A percentile compares a stretch with the other conserved stretches of the same genome.
Conservation (phyloP, 805 yeast genomes). For the Cyberlindnera maclurae region DNA sequence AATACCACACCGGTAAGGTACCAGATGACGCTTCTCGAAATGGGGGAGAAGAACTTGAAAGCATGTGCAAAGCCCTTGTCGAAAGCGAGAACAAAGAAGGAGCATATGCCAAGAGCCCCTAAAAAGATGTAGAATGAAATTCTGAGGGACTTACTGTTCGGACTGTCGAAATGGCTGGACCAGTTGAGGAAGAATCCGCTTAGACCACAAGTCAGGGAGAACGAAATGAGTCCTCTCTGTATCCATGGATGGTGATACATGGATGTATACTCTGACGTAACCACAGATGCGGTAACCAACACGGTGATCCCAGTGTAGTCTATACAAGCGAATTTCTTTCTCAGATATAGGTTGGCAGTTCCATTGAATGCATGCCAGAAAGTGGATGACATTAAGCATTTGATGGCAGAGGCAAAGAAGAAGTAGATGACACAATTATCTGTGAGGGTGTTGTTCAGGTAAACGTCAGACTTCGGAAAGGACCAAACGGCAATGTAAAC, state of each 20-base stretch:
- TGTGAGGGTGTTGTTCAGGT: conserved; percentile 28
- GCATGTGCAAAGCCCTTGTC: conserved; percentile 52
- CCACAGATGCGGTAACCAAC: conserved; percentile 80
- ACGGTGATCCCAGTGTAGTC: conserved; percentile 94
- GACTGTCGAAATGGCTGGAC: conserved; percentile 87
- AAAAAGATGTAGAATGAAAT: conserved; percentile 75
- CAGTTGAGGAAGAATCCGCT: conserved; percentile 78
- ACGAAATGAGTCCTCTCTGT: conserved; percentile 44
- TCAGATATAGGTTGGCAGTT: conserved; percentile 52
- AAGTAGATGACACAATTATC: conserved; percentile 51
- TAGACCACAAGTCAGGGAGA: conserved; percentile 61
- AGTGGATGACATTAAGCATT: conserved; percentile 72
- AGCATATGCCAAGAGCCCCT: conserved; percentile 65
- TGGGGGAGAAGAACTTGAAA: conserved; percentile 53
- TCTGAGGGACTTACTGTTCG: conserved; percentile 74
- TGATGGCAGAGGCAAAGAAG: conserved; percentile 65
- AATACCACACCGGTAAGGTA: conserved; percentile 79
- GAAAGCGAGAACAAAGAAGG: conserved; percentile 49
- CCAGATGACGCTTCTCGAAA: conserved; percentile 64
- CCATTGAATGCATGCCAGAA: conserved; percentile 91
- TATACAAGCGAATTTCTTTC: conserved; percentile 81
- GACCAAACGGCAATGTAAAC: conserved; percentile 49
- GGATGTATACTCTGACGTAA: conserved; percentile 79
- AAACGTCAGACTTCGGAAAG: conserved; percentile 56
- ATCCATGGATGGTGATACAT: conserved; percentile 51